Conservation (phyloP, 768 basidiomycete species). For the Scleroderma citrinum region DNA sequence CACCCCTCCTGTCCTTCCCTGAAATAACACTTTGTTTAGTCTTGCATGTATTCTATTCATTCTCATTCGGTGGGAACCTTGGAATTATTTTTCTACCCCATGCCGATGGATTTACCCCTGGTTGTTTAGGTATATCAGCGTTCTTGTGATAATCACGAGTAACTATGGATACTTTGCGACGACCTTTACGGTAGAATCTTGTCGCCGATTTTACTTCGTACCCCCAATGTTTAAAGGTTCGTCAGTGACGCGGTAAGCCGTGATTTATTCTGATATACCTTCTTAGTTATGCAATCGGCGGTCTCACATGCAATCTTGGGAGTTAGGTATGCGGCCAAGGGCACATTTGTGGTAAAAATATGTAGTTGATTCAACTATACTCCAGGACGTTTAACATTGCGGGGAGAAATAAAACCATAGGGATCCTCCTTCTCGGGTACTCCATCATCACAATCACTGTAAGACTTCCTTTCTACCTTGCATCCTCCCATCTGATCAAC, state of each 20-base stretch:
- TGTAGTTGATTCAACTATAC: not conserved
- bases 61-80: slow-evolving; percentile 24
- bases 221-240: slow-evolving; percentile 60
- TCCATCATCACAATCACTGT: slow-evolving; percentile 43
- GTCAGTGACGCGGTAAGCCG: not conserved
- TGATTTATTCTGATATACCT: slow-evolving; percentile 1
- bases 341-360: not conserved
- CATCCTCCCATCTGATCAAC: not conserved
- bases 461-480: slow-evolving; percentile 15
- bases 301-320: slow-evolving; percentile 62
- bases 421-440: slow-evolving; percentile 31
- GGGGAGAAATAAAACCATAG: slow-evolving; percentile 37
- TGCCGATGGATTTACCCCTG: not conserved
- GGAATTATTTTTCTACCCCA: not conserved
- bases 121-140: slow-evolving; percentile 32
- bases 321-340: slow-evolving; percentile 38
- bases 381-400: slow-evolving; percentile 54
- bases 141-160: slow-evolving; percentile 42
- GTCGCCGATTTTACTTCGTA: slow-evolving; percentile 43
- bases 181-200: slow-evolving; percentile 42
- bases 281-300: slow-evolving; percentile 53
- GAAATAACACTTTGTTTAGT: slow-evolving; percentile 4
- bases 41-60: slow-evolving; percentile 28
- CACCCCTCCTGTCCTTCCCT: not conserved
- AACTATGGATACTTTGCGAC: slow-evolving; percentile 55